phyloP scores from a whole-genome alignment of 2,329 filamentous ascomycete species.

The Neonectria sp. region DNA sequence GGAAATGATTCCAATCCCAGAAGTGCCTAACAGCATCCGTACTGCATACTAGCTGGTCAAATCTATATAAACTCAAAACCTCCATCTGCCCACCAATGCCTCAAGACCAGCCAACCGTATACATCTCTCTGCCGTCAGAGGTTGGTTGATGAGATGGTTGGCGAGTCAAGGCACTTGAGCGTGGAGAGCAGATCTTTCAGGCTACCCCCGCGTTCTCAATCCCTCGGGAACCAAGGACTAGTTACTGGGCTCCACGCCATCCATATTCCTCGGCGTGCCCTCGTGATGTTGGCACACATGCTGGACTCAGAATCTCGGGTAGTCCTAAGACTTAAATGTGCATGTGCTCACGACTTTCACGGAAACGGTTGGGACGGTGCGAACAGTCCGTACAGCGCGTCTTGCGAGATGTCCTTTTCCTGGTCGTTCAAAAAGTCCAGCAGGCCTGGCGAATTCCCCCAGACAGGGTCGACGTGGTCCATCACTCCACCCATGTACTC shows the following conservation, averaged over 20 bases:
- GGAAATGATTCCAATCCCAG: not conserved
- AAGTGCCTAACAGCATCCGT: not conserved
- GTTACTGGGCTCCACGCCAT: not conserved
- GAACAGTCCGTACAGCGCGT: conserved; percentile 51
- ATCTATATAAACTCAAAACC: not conserved
- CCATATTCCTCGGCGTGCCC: not conserved
- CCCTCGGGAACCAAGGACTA: not conserved
- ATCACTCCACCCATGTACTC: conserved; percentile 43
- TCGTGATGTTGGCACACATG: not conserved
- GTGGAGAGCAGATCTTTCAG: not conserved
- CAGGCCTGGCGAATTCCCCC: conserved; percentile 46
- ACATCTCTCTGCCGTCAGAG: not conserved
- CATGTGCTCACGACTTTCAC: conserved; percentile 28
- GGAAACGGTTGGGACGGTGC: conserved; percentile 49
- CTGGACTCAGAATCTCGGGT: conserved; percentile 4
- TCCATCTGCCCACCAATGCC: not conserved
- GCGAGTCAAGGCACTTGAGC: not conserved
- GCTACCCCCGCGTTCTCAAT: not conserved
- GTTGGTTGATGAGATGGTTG: not conserved
- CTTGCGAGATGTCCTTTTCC: conserved; percentile 51
- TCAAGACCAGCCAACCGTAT: not conserved
- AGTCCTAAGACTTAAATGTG: not conserved
- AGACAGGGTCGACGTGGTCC: conserved; percentile 45
- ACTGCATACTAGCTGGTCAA: not conserved
- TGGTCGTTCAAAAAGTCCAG: conserved; percentile 50